Conservation (phyloP, 441 rosid genomes). For the Adansonia gregorii region DNA sequence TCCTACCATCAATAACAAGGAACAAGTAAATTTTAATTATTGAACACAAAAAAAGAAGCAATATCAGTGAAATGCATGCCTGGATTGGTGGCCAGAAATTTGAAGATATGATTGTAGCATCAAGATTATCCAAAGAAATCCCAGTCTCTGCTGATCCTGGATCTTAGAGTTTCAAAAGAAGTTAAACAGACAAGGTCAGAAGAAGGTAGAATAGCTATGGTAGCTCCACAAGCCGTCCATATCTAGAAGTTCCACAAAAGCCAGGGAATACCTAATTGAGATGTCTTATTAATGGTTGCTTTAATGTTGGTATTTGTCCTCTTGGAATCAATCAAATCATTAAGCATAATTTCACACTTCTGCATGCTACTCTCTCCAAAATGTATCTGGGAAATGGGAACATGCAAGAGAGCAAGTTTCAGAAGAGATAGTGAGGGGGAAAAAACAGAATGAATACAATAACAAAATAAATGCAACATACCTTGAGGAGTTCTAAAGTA, state of each 20-base stretch:
- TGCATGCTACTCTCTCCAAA: slow-evolving; percentile 99
- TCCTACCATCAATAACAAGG: slow-evolving; percentile 14
- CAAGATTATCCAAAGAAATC: slow-evolving; percentile 61
- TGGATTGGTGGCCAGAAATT: slow-evolving; percentile 99
- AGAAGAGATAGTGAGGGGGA: slow-evolving; percentile 23
- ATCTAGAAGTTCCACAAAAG: slow-evolving; percentile 22
- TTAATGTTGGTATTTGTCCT: slow-evolving; percentile 88
- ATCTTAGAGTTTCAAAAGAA: slow-evolving; percentile 42
- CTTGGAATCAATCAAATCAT: slow-evolving; percentile 95
- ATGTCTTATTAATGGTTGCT: slow-evolving; percentile 54
- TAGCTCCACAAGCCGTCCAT: slow-evolving; percentile 18
- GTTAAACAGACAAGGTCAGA: slow-evolving; percentile 20
- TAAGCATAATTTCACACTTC: slow-evolving; percentile 97
- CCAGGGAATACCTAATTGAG: slow-evolving; percentile 53
- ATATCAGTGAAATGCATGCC: slow-evolving; percentile 42
- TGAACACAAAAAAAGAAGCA: background rate
- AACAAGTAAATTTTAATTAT: background rate
- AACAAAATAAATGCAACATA: slow-evolving; percentile 28
- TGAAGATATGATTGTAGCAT: slow-evolving; percentile 85
- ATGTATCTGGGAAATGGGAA: slow-evolving; percentile 65
- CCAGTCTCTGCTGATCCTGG: slow-evolving; percentile 49
- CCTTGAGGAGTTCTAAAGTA: slow-evolving; percentile 97
- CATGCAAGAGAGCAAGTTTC: slow-evolving; percentile 12
- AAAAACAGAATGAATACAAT: slow-evolving; percentile 22
- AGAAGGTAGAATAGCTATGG: slow-evolving; percentile 22